A percentile compares a stretch with the other conserved stretches of the same genome.
These are phyloP conservation scores for Populus hybrid DNA, from an alignment of 441 rosid genomes.

Conservation along the genomic window DNA sequence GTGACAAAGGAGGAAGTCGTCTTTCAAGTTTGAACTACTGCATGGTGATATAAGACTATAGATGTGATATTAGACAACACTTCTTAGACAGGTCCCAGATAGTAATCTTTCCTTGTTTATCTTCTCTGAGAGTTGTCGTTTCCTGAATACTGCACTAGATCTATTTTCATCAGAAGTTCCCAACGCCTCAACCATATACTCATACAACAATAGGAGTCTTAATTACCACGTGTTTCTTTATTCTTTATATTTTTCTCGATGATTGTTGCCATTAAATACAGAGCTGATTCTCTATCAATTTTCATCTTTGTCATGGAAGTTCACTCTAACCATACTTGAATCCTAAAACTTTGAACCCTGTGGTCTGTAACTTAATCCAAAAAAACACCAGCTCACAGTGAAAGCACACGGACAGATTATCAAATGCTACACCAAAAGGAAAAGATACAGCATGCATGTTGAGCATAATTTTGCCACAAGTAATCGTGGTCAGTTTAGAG, in stretches of 20 bases:
- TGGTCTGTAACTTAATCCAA: background rate
- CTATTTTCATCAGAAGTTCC: background rate
- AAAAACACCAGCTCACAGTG: background rate
- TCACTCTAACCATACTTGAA: background rate
- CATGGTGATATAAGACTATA: background rate
- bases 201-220: background rate
- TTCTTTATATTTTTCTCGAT: no score
- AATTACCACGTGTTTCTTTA: background rate
- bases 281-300: background rate
- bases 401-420: background rate
- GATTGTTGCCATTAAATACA: background rate
- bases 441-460: background rate
- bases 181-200: background rate
- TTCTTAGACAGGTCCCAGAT: no score
- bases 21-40: background rate
- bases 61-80: background rate
- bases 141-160: background rate
- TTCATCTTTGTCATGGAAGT: background rate
- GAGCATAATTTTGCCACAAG: background rate
- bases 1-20: background rate
- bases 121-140: no score
- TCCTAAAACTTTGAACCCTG: background rate
- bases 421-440: background rate
- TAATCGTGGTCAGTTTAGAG: background rate
- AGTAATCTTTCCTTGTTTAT: no score